phyloP scores from a whole-genome alignment of 2,329 filamentous ascomycete genomes.

The Penicillium sp. region DNA sequence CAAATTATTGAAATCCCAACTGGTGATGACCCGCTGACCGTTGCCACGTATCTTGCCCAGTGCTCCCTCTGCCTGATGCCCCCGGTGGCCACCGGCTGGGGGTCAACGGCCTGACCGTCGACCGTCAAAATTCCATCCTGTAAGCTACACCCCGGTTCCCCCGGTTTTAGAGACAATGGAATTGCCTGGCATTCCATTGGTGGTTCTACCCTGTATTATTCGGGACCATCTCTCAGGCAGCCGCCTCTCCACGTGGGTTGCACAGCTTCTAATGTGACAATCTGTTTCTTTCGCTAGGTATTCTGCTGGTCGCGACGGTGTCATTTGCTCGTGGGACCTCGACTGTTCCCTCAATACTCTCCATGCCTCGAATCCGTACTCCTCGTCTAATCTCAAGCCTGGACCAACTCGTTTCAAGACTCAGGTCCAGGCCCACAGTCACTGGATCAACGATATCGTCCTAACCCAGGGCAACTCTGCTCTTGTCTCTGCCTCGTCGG shows the following conservation, averaged over 20 bases:
- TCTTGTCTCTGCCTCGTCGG: conserved; percentile 88
- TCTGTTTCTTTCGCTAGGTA: conserved; percentile 62
- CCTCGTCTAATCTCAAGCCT: conserved; percentile 30
- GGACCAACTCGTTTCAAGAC: conserved; percentile 59
- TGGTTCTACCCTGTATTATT: neutral
- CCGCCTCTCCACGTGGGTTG: conserved; percentile 14
- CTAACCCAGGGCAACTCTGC: conserved; percentile 77
- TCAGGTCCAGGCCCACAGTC: conserved; percentile 81
- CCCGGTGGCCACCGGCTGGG: conserved; percentile 87
- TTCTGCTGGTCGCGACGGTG: conserved; percentile 91
- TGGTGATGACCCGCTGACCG: neutral
- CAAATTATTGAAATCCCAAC: conserved; percentile 5
- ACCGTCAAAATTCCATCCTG: conserved; percentile 81
- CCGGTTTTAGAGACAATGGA: neutral
- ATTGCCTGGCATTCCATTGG: neutral
- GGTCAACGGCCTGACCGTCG: conserved; percentile 91
- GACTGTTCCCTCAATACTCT: conserved; percentile 41
- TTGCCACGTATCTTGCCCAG: conserved; percentile 44
- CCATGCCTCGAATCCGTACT: conserved; percentile 28
- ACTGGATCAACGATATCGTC: conserved; percentile 94
- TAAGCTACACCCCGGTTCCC: conserved; percentile 52
- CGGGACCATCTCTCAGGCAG: neutral
- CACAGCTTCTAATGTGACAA: conserved; percentile 28
- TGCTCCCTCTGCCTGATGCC: conserved; percentile 72
- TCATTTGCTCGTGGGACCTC: conserved; percentile 94